Evolutionary conservation across 257 asterid genomes (phyloP), one percentile per base, ranked within the genome.

Genomic region (Solanum gracilifrons): DNA sequence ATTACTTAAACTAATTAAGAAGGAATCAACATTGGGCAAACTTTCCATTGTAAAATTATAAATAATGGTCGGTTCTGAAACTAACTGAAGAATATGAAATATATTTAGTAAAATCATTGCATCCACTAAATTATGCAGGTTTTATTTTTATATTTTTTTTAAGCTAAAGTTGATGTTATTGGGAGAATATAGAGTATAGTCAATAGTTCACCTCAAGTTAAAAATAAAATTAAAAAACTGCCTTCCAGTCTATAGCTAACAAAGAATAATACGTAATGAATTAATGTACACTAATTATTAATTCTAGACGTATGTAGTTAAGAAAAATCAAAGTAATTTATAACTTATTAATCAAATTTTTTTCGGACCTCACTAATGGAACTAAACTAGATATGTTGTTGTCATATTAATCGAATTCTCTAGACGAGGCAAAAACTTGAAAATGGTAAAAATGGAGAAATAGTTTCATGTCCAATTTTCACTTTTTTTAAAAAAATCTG

Each of bases 391-490:
- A 55, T 55, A 55, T 0, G 66, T 55, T 55, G 0, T 20, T 55
- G 2, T 20, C 64, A 20, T 20, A 20, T 58, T 58, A 58, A 20
- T 20, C 2, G 29, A 73, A 35, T 35, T 73, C 48, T 73, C 15
- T 32, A 6, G 13, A 18, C 29, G 25, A 71, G 37, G 13, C 15
- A 37, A 73, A 33, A 33, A 32, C n/a, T 33, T 9, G 20, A 5
- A 74, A 74, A 74, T 36, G 58, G 12, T 75, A 37, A 75, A 39
- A 37, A 76, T 13, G 16, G n/a, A 37, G 60, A 37, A n/a, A 3
- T 39, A 76, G 35, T n/a, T 39, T 39, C 84, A 68, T 46, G 7
- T 85, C 86, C 85, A 71, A 87, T 87, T 62, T 62, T 0, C 16
- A 62, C 69, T 60, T 18, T 55, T 55, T 18, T 9, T 0, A 13